These are phyloP conservation scores for Pouteria campechiana DNA, from an alignment of 179 eudicot genomes.

Conservation along the genomic window DNA sequence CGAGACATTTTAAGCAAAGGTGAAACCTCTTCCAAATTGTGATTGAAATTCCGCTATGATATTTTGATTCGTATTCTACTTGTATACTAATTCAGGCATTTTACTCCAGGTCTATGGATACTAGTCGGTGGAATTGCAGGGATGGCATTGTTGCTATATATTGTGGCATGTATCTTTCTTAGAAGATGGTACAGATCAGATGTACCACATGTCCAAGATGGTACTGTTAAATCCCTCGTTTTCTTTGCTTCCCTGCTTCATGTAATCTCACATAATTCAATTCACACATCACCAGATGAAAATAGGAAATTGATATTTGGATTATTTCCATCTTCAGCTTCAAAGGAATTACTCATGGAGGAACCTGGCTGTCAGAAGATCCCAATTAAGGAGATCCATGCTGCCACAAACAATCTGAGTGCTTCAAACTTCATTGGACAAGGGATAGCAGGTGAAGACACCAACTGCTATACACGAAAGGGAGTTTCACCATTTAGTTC, in stretches of 20 bases:
- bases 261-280: too few relatives aligned
- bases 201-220: constrained; percentile 4
- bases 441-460: constrained; percentile 39
- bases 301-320: neutral
- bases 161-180: constrained; percentile 9
- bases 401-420: constrained; percentile 26
- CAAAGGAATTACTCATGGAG: constrained; percentile 2
- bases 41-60: too few relatives aligned
- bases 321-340: constrained; percentile 5
- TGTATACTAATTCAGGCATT: too few relatives aligned
- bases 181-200: constrained; percentile 4
- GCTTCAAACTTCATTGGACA: constrained; percentile 34
- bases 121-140: constrained; percentile 18
- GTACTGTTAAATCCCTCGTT: too few relatives aligned
- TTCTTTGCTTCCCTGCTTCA: too few relatives aligned
- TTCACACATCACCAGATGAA: neutral
- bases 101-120: constrained; percentile 22
- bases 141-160: constrained; percentile 3
- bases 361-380: constrained; percentile 10
- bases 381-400: constrained; percentile 19
- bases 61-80: too few relatives aligned
- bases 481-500: too few relatives aligned
- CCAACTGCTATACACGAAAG: too few relatives aligned
- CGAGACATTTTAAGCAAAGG: too few relatives aligned
- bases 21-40: too few relatives aligned